Percentiles rank a stretch among this genome's conserved stretches.
These are phyloP conservation scores for Citrus australasica DNA, from an alignment of 345 rosid genomes.

Conservation along the genomic window DNA sequence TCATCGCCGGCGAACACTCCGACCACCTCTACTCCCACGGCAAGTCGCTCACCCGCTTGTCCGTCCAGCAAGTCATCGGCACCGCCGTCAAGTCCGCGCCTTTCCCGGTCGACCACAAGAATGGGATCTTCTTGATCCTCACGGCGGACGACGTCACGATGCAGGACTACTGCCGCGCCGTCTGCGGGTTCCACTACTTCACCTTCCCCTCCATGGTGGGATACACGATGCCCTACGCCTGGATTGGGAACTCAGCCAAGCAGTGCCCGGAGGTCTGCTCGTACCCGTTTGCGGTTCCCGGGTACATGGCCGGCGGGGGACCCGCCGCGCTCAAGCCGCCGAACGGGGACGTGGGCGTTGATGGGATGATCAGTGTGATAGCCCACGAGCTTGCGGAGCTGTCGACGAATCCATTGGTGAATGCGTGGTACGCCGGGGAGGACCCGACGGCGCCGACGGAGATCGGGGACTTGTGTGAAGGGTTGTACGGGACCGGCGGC, in stretches of 20 bases:
- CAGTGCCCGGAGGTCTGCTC: constrained; percentile 97
- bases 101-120: constrained; percentile 77
- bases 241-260: constrained; percentile 84
- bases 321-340: constrained; percentile 63
- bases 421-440: constrained; percentile 99
- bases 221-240: constrained; percentile 93
- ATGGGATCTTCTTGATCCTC: constrained; percentile 79
- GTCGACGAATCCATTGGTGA: constrained; percentile 76
- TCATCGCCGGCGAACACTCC: constrained; percentile 67
- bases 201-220: constrained; percentile 98
- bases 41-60: constrained; percentile 57
- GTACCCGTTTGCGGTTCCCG: constrained; percentile 89
- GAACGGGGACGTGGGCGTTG: constrained; percentile 77
- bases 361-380: constrained; percentile 96
- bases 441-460: constrained; percentile 96
- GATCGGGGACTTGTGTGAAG: constrained; percentile 84
- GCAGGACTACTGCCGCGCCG: constrained; percentile 93
- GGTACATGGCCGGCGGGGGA: constrained; percentile 75
- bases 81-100: constrained; percentile 62
- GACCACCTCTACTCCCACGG: constrained; percentile 68
- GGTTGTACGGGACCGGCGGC: constrained; percentile 88
- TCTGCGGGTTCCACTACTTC: constrained; percentile 94
- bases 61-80: constrained; percentile 77
- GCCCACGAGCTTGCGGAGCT: constrained; percentile 94
- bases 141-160: constrained; percentile 71